Percentiles rank a stretch among this genome's conserved stretches.
phyloP scores from a whole-genome alignment of 352 stramenopile genomes.

The Pythium insidiosum region DNA sequence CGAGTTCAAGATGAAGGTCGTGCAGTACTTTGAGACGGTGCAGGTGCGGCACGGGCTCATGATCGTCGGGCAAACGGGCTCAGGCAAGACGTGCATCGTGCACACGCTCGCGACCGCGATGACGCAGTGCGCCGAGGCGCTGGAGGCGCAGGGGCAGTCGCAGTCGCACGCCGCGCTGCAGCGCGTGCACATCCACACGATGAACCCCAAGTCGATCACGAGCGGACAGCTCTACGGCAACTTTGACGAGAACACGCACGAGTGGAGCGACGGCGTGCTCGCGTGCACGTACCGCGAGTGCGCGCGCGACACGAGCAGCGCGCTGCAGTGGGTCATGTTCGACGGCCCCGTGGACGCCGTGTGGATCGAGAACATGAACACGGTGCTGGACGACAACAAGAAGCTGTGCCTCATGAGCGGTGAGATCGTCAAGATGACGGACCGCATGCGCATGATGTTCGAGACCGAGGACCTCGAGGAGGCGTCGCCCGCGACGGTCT shows the following conservation, averaged over 20 bases:
- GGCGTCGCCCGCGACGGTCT: conserved; percentile 86
- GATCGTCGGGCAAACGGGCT: conserved; percentile 92
- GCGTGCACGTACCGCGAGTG: conserved; percentile 92
- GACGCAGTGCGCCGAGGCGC: conserved; percentile 58
- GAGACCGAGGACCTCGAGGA: conserved; percentile 90
- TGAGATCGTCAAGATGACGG: conserved; percentile 94
- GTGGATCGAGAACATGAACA: conserved; percentile 85
- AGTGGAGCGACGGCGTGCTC: conserved; percentile 93
- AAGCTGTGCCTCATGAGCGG: conserved; percentile 52
- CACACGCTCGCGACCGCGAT: conserved; percentile 73
- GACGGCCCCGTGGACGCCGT: conserved; percentile 81
- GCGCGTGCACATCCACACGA: conserved; percentile 82
- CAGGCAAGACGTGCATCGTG: conserved; percentile 91
- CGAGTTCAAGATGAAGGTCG: conserved; percentile 84
- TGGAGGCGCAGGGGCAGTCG: conserved; percentile 44
- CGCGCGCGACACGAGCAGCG: conserved; percentile 68
- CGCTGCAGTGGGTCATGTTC: conserved; percentile 92
- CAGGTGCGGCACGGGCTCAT: conserved; percentile 94
- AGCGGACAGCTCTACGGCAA: conserved; percentile 93
- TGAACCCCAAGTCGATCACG: conserved; percentile 94
- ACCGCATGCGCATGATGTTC: conserved; percentile 95
- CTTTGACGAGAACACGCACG: conserved; percentile 92
- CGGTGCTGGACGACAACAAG: conserved; percentile 23
- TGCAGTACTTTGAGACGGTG: conserved; percentile 95
- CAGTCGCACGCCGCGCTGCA: too few species aligned